Base-by-base conservation (phyloP, 2,329 filamentous ascomycete genomes). In the Thielaviopsis euricoi region DNA sequence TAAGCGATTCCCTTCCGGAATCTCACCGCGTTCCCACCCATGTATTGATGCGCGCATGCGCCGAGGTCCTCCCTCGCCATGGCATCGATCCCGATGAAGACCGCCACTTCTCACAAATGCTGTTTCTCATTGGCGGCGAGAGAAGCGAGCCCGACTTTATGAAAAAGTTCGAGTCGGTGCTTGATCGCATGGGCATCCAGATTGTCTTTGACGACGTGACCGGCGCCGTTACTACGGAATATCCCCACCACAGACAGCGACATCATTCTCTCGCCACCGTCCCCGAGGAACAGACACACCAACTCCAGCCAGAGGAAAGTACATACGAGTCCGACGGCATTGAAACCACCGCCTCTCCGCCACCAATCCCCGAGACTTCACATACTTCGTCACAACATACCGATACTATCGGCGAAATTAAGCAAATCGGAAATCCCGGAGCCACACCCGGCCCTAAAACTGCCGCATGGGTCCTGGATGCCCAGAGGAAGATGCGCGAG, bases 41-140 rank as follows among this genome's bases (percentile, higher is more conserved):
- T 66, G 87, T 88, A 10, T 77, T 95, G 19, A 94, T 94, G 70
- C 77, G 78, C 56, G 87, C 88, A 29, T 94, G 94, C 67, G 85
- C 93, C 66, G 76, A 80, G 58, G 76, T 90, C 49, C 78, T 95
- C n/a, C 80, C 79, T 5, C 74, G 81, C 62, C 74, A 86, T 72
- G 85, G 82, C 57, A 73, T 88, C 62, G 78, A 87, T 60, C 77
- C 81, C n/a, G 82, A 87, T 64, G 76, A 85, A 63, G 87, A 90
- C 65, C 82, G 83, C 64, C 81, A 86, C 63, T 84, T 89, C 65
- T 82, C 89, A 62, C 81, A 85, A 62, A 83, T 94, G 64, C 71
- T 95, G 58, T 87, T 93, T 67, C 84, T 84, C 65, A 81, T 95
- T 67, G 86, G 87, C 56, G 82, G 82, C 61, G 77, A 81, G 64